Evolutionary conservation across 805 yeast genomes (phyloP).

Genomic region (Zygoascus biomembranicola): DNA sequence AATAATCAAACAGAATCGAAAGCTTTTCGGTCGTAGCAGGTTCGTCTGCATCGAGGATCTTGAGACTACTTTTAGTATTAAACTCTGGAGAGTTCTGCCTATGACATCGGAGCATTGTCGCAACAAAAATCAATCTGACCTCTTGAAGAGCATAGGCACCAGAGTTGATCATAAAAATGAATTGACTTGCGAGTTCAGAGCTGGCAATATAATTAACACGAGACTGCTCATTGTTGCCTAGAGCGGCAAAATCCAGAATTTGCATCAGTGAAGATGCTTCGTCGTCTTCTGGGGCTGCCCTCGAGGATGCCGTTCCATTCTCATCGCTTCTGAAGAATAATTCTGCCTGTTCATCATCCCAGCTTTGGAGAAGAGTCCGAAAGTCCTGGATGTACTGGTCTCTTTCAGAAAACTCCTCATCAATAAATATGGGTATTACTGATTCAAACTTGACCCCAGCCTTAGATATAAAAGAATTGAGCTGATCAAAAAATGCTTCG

Average conservation of each 20-base stretch:
- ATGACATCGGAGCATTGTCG: constrained; percentile 9
- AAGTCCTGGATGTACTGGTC: constrained; percentile 25
- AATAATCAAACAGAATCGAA: constrained; percentile 25
- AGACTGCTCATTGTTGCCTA: constrained; percentile 15
- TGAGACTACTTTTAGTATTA: neutral
- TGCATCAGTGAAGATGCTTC: constrained; percentile 23
- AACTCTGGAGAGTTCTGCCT: neutral
- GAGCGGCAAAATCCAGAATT: constrained; percentile 24
- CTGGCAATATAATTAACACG: constrained; percentile 8
- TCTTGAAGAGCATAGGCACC: constrained; percentile 32
- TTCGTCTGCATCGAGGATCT: constrained; percentile 1
- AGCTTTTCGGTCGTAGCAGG: constrained; percentile 18
- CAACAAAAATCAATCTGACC: constrained; percentile 29
- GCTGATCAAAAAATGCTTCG: constrained; percentile 19
- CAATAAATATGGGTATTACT: constrained; percentile 14
- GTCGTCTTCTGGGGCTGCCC: constrained; percentile 3
- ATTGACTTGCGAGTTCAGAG: constrained; percentile 17
- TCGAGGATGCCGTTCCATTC: neutral
- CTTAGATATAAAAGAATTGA: constrained; percentile 13
- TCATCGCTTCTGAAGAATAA: constrained; percentile 13
- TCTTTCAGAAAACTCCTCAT: constrained; percentile 7
- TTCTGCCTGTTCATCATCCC: constrained; percentile 30
- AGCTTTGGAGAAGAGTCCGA: constrained; percentile 27
- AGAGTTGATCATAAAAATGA: constrained; percentile 25
- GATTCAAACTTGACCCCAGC: constrained; percentile 11